A percentile compares a stretch with the other conserved stretches of the same genome.
Conservation (phyloP, 352 stramenopile genomes). For the Globisporangium perplexum region DNA sequence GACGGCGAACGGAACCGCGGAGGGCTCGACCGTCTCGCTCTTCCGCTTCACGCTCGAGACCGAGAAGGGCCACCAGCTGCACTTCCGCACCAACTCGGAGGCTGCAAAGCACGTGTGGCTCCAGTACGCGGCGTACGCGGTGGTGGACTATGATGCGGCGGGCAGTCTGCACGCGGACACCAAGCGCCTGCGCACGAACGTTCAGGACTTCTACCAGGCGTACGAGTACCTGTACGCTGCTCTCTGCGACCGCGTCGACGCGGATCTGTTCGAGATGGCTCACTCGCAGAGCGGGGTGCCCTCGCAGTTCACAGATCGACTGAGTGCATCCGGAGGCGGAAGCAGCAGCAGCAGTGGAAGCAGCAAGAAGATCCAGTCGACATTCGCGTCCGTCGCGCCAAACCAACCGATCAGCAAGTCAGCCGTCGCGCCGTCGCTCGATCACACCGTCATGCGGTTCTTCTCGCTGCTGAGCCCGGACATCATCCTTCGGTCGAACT, state of each 20-base stretch:
- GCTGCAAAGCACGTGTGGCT: conserved; percentile 80
- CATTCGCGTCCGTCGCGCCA: conserved; percentile 37
- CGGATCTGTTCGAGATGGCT: conserved; percentile 20
- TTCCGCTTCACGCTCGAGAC: conserved; percentile 83
- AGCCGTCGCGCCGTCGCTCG: conserved; percentile 31
- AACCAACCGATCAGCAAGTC: conserved; percentile 55
- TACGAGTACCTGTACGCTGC: conserved; percentile 73
- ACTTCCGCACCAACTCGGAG: conserved; percentile 82
- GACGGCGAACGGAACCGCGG: neutral
- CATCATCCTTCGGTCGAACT: conserved; percentile 79
- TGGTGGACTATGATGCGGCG: conserved; percentile 41
- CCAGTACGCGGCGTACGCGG: conserved; percentile 59
- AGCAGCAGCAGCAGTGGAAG: conserved; percentile 11
- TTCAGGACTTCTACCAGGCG: conserved; percentile 68
- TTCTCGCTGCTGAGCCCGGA: conserved; percentile 78
- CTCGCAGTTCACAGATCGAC: neutral
- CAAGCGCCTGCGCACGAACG: conserved; percentile 33
- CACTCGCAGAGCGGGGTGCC: neutral
- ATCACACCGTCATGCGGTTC: conserved; percentile 64
- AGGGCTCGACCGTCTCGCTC: conserved; percentile 19
- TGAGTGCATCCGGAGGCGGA: conserved; percentile 1
- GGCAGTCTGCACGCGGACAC: conserved; percentile 23
- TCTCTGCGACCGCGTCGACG: conserved; percentile 46
- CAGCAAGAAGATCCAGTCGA: conserved; percentile 43
- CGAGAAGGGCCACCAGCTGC: conserved; percentile 78